A percentile compares a stretch with the other conserved stretches of the same genome.
Evolutionary conservation across 345 rosid genomes (phyloP).

Genomic region (Noccaea bulbosa): DNA sequence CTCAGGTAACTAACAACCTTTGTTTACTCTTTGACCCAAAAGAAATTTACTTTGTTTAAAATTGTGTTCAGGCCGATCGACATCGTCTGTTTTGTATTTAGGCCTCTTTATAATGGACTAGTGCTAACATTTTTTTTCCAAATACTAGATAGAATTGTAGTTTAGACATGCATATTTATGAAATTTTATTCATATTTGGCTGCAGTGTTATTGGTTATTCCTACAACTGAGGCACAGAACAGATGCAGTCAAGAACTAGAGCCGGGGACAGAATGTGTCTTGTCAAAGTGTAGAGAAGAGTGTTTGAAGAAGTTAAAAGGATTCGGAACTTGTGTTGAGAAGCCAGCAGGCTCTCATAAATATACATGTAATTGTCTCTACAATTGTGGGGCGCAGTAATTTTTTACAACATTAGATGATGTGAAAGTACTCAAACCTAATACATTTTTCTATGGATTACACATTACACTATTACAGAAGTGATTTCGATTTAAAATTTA

Average conservation of each 20-base stretch:
- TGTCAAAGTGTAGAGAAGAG: constrained; percentile 18
- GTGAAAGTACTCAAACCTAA: neutral
- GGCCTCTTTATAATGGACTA: neutral
- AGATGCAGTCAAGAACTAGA: constrained; percentile 1
- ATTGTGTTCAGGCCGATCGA: neutral
- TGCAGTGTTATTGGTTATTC: constrained; percentile 12
- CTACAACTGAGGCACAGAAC: constrained; percentile 17
- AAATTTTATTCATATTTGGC: neutral
- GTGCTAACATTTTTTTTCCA: neutral
- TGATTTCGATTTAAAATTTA: no score
- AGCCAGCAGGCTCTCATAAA: neutral
- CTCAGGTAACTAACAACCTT: neutral
- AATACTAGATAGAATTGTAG: neutral
- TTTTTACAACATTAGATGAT: neutral
- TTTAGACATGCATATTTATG: neutral
- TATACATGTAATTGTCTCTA: constrained; percentile 25
- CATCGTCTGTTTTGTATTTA: no score
- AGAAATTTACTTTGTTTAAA: neutral
- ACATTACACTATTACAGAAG: no score
- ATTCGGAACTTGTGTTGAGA: constrained; percentile 24
- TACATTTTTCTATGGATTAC: no score
- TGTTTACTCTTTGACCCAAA: neutral
- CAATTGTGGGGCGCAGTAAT: neutral
- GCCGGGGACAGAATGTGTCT: constrained; percentile 6
- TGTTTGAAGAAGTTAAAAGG: constrained; percentile 21